These are phyloP conservation scores for Quercus mongolica DNA, from an alignment of 306 rosid species.

Conservation along the genomic window DNA sequence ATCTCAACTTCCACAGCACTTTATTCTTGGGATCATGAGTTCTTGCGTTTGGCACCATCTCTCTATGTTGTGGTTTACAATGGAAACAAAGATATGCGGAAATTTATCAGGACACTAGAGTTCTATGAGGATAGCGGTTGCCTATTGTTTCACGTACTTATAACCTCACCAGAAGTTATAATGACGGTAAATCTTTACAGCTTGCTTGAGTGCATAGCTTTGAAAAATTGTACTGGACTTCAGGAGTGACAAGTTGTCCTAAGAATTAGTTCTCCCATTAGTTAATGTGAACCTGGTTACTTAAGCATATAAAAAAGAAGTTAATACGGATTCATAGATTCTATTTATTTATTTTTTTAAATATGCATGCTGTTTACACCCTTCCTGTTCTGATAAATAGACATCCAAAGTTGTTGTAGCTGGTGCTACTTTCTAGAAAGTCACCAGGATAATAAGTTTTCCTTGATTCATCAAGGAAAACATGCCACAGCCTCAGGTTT, in stretches of 20 bases:
- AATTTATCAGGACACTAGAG: conserved; percentile 46
- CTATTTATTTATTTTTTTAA: not conserved
- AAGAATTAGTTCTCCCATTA: conserved; percentile 14
- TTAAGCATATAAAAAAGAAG: too few species aligned
- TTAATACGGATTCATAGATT: conserved; percentile 3
- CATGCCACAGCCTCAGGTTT: not conserved
- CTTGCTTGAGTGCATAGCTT: conserved; percentile 5
- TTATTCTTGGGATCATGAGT: conserved; percentile 48
- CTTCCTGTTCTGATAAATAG: not conserved
- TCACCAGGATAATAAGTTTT: not conserved
- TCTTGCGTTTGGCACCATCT: conserved; percentile 46
- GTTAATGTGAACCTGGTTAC: not conserved
- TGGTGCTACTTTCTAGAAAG: not conserved
- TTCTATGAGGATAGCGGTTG: conserved; percentile 36
- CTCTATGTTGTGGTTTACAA: conserved; percentile 45
- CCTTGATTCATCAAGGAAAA: not conserved
- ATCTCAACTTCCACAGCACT: conserved; percentile 53
- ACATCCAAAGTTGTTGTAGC: not conserved
- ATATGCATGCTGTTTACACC: not conserved
- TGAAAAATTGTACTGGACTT: not conserved
- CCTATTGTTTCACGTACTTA: conserved; percentile 48
- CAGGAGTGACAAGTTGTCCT: not conserved
- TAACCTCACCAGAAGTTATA: conserved; percentile 45
- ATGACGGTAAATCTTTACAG: conserved; percentile 41
- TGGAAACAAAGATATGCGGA: conserved; percentile 51